Conservation (phyloP, 2,329 filamentous ascomycete species). For the Diaporthe capsici region DNA sequence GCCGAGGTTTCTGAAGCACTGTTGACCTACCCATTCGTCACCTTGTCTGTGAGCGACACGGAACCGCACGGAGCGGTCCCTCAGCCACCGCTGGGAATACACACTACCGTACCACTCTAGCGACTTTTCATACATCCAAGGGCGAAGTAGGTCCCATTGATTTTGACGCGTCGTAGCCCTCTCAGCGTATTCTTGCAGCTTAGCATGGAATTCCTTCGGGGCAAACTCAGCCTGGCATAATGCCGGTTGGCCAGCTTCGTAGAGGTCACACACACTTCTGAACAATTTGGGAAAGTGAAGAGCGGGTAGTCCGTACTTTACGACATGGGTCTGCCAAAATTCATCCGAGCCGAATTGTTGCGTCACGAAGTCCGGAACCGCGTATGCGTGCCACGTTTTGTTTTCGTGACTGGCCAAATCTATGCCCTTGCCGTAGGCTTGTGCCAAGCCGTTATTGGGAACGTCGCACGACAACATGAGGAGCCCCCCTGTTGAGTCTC, state of each 20-base stretch:
- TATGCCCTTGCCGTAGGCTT: not conserved
- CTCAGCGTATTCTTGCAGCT: not conserved
- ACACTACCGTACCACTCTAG: not conserved
- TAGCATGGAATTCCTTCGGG: not conserved
- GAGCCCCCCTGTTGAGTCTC: not conserved
- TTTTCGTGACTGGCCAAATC: not conserved
- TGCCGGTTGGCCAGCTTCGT: not conserved
- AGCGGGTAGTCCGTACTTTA: constrained; percentile 9
- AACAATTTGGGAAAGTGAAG: constrained; percentile 9
- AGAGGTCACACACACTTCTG: not conserved
- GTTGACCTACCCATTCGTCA: not conserved
- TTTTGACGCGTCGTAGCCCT: not conserved
- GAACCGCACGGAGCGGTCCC: not conserved
- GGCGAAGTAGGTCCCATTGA: not conserved
- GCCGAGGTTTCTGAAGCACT: not conserved
- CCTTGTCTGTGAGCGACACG: constrained; percentile 2
- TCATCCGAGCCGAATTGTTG: not conserved
- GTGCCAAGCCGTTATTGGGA: not conserved
- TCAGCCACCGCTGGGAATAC: not conserved
- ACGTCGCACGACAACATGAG: not conserved
- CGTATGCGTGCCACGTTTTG: not conserved
- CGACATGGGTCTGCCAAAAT: not conserved
- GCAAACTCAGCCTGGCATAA: not conserved
- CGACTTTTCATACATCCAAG: not conserved
- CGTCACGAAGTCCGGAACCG: not conserved